These are phyloP conservation scores for Aspergillus taichungensis DNA, from an alignment of 495 filamentous ascomycete genomes.

Conservation along the genomic window DNA sequence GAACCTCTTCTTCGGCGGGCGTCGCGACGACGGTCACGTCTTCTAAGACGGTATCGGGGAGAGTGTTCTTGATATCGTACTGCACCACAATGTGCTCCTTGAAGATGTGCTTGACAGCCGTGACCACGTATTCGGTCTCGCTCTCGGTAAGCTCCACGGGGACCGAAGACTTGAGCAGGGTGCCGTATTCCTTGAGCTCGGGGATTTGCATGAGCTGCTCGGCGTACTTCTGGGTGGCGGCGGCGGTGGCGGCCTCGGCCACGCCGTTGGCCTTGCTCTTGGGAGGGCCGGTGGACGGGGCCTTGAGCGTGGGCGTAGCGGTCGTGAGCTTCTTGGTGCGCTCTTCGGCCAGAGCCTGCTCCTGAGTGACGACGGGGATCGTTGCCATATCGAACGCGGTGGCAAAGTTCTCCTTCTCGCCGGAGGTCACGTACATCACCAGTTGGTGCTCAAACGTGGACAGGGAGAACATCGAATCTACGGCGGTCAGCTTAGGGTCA, in stretches of 20 bases:
- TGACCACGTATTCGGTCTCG: conserved; percentile 95
- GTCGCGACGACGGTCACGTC: conserved; percentile 85
- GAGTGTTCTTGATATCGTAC: conserved; percentile 96
- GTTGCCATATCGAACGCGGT: conserved; percentile 81
- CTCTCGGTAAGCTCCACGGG: conserved; percentile 89
- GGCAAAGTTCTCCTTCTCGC: conserved; percentile 74
- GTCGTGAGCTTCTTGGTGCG: conserved; percentile 90
- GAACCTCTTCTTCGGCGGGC: conserved; percentile 66
- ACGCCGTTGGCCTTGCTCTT: conserved; percentile 59
- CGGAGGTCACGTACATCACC: conserved; percentile 93
- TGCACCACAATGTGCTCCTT: conserved; percentile 93
- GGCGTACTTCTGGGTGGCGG: conserved; percentile 77
- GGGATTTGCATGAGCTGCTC: conserved; percentile 81
- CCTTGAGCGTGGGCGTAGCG: conserved; percentile 89
- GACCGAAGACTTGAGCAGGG: conserved; percentile 78
- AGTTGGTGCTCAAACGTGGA: conserved; percentile 94
- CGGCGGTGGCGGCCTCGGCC: conserved; percentile 67
- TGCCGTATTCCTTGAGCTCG: conserved; percentile 81
- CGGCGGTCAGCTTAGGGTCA: conserved; percentile 14
- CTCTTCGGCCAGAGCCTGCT: conserved; percentile 96
- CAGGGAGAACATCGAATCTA: conserved; percentile 74
- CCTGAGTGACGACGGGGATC: conserved; percentile 89
- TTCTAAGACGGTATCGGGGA: conserved; percentile 79
- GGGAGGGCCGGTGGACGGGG: conserved; percentile 74
- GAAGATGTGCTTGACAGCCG: conserved; percentile 92